Conservation (phyloP, 192 early-diverging fungal genomes). For the Linnemannia exigua region DNA sequence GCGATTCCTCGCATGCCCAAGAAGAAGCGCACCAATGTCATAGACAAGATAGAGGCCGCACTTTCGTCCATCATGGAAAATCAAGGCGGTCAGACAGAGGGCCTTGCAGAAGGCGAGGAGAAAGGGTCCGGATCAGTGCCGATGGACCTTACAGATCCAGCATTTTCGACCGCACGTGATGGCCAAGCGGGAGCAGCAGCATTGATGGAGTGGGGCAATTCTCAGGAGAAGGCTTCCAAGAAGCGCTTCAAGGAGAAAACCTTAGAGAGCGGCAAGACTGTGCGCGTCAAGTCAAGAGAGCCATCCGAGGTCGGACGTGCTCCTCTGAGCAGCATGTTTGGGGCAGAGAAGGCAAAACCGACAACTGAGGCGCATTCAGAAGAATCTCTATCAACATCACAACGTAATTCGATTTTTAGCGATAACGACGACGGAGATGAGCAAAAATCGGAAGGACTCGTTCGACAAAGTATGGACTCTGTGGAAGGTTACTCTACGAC, state of each 20-base stretch:
- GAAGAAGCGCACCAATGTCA: slow-evolving; percentile 32
- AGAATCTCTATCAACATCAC: background rate
- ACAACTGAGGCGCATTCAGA: background rate
- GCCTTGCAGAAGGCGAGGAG: slow-evolving; percentile 4
- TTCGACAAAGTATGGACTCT: background rate
- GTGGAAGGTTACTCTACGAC: background rate
- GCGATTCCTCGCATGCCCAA: slow-evolving; percentile 28
- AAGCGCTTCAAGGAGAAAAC: slow-evolving; percentile 22
- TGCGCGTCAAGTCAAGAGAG: slow-evolving; percentile 14
- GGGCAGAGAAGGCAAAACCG: background rate
- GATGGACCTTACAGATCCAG: slow-evolving; percentile 28
- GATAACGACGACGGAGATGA: slow-evolving; percentile 3
- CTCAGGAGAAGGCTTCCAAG: slow-evolving; percentile 20
- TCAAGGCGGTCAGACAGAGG: slow-evolving; percentile 28
- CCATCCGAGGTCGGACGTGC: slow-evolving; percentile 6
- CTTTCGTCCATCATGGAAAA: slow-evolving; percentile 68
- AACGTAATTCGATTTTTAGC: slow-evolving; percentile 6
- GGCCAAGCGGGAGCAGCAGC: slow-evolving; percentile 11
- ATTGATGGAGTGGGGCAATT: slow-evolving; percentile 41
- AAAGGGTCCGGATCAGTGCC: background rate
- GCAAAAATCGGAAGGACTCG: background rate
- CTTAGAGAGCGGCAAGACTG: slow-evolving; percentile 18
- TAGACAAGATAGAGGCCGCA: slow-evolving; percentile 66
- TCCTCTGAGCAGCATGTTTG: slow-evolving; percentile 20
- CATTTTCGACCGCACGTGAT: slow-evolving; percentile 39